These are phyloP conservation scores for Trypanosomatidae sp. DNA, from an alignment of 208 protist genomes.

Conservation along the genomic window DNA sequence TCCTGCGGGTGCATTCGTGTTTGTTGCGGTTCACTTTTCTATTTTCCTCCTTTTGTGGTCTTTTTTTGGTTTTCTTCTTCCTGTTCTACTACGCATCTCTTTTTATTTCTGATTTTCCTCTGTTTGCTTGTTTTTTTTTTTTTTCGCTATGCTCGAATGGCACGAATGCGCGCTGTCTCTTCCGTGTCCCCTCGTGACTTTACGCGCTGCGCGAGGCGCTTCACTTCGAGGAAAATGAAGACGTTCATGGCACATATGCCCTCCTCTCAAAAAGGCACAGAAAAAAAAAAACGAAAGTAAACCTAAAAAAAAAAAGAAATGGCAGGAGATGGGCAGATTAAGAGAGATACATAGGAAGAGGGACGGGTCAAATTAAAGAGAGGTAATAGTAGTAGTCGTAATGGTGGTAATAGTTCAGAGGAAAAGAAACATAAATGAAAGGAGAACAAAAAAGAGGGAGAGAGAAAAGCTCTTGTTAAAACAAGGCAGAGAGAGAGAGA, in stretches of 20 bases:
- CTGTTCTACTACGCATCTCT: neutral
- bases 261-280: no score
- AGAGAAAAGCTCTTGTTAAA: neutral
- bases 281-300: neutral
- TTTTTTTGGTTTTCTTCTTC: neutral
- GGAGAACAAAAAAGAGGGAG: neutral
- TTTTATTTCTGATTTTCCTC: neutral
- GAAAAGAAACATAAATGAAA: neutral
- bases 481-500: neutral
- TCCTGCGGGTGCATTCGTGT: neutral
- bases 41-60: neutral
- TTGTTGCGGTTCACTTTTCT: neutral
- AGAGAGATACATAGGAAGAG: neutral
- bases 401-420: neutral
- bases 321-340: neutral
- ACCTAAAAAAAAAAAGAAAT: neutral
- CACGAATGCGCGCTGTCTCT: neutral
- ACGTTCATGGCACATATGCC: neutral
- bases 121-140: neutral
- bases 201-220: neutral
- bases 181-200: neutral
- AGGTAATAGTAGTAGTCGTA: neutral
- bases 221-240: no score
- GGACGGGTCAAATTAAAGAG: neutral
- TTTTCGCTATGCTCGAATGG: neutral